Evolutionary conservation across 2,329 filamentous ascomycete genomes (phyloP).

Genomic region (Clonostachys rosea): DNA sequence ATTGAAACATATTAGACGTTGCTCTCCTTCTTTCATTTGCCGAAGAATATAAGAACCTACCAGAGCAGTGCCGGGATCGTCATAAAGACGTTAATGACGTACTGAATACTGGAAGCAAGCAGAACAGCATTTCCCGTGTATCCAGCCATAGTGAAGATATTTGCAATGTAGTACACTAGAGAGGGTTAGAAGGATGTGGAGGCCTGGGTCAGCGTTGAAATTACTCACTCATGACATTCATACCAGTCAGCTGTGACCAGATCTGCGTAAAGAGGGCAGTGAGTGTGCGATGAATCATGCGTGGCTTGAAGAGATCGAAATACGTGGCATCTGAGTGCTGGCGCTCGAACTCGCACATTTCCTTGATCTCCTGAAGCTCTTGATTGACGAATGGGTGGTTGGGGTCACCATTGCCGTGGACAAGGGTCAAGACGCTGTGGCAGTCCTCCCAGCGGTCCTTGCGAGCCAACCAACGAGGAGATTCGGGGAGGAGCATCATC

Average conservation of each 20-base stretch:
- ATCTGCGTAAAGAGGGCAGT: constrained; percentile 48
- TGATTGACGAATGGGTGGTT: constrained; percentile 60
- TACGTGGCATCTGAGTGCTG: constrained; percentile 66
- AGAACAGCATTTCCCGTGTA: constrained; percentile 41
- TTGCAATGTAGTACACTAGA: constrained; percentile 59
- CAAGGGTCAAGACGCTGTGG: constrained; percentile 47
- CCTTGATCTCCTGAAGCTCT: constrained; percentile 69
- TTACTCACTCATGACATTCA: constrained; percentile 51
- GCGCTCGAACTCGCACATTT: constrained; percentile 70
- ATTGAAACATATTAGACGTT: no score
- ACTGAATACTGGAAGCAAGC: constrained; percentile 50
- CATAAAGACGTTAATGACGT: constrained; percentile 75
- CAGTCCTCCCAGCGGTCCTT: constrained; percentile 57
- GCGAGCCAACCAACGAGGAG: constrained; percentile 59
- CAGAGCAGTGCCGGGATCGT: constrained; percentile 71
- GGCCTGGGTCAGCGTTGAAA: no score
- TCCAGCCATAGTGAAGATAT: constrained; percentile 31
- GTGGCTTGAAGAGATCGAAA: constrained; percentile 66
- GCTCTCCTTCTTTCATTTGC: background rate
- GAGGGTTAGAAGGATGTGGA: background rate
- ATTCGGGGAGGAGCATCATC: constrained; percentile 57
- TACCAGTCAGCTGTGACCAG: constrained; percentile 52
- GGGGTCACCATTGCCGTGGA: constrained; percentile 62
- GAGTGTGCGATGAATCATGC: constrained; percentile 51
- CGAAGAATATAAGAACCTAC: background rate